A percentile compares a stretch with the other conserved stretches of the same genome.
Evolutionary conservation across 192 early-diverging fungal genomes (phyloP).

Genomic region (Backusella macrospora): DNA sequence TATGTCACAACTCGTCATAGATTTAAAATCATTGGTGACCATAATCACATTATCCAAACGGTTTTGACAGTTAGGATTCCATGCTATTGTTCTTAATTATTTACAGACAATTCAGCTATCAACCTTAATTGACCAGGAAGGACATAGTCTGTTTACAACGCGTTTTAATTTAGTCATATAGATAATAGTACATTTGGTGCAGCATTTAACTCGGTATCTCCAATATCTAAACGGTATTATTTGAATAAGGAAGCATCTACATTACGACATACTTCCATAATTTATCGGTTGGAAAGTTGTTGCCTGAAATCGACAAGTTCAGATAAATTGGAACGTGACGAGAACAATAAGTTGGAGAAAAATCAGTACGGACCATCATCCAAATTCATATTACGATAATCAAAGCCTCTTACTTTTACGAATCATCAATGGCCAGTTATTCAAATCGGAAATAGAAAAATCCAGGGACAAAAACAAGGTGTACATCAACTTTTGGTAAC

Average conservation of each 20-base stretch:
- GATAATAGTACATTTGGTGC: neutral
- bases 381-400: neutral
- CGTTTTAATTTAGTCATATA: neutral
- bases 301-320: neutral
- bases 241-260: neutral
- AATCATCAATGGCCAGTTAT: neutral
- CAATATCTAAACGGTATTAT: neutral
- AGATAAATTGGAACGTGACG: neutral
- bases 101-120: neutral
- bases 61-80: neutral
- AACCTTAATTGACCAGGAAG: conserved; percentile 1
- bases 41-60: neutral
- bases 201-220: neutral
- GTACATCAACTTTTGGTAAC: neutral
- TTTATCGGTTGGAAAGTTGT: neutral
- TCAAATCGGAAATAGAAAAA: neutral
- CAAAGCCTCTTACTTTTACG: conserved; percentile 3
- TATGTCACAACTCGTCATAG: neutral
- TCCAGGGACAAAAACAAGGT: neutral
- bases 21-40: neutral
- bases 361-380: neutral
- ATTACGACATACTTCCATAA: neutral
- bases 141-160: neutral
- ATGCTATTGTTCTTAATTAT: neutral
- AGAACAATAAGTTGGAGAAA: neutral